Evolutionary conservation across 2,329 filamentous ascomycete species (phyloP).

Genomic region (Lachnellula subtilissima): DNA sequence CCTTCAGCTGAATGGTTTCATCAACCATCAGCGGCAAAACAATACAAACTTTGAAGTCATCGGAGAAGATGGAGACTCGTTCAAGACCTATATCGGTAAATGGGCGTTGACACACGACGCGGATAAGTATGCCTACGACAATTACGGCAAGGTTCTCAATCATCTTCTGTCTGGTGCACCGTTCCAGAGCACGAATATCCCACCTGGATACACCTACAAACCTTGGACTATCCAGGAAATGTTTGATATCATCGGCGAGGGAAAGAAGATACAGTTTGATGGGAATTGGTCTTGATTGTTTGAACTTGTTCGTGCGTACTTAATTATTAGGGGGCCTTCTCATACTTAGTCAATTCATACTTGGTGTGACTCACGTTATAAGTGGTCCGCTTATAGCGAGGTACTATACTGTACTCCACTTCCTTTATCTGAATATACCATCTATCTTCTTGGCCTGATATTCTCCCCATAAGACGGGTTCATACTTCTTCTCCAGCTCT

Average conservation of each 20-base stretch:
- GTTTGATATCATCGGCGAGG: not conserved
- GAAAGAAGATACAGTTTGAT: not conserved
- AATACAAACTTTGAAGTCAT: not conserved
- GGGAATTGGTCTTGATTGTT: conserved; percentile 5
- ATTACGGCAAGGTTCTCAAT: not conserved
- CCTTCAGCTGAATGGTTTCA: not conserved
- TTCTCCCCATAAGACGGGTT: not conserved
- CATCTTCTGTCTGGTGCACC: not conserved
- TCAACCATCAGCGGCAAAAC: not conserved
- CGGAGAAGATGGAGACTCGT: too few relatives aligned
- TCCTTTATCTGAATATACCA: not conserved
- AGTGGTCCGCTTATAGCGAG: not conserved
- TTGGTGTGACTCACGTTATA: too few relatives aligned
- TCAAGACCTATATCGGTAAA: not conserved
- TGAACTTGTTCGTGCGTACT: too few relatives aligned
- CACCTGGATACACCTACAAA: not conserved
- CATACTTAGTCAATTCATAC: too few relatives aligned
- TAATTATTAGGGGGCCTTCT: too few relatives aligned
- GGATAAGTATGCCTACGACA: conserved; percentile 4
- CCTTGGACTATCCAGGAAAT: conserved; percentile 8
- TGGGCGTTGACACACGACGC: conserved; percentile 3
- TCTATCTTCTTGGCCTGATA: not conserved
- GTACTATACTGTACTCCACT: not conserved
- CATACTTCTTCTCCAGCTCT: not conserved
- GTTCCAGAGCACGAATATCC: conserved; percentile 3